A percentile compares a stretch with the other conserved stretches of the same genome.
phyloP scores from a whole-genome alignment of 768 basidiomycete genomes.

The Russula brevipes region DNA sequence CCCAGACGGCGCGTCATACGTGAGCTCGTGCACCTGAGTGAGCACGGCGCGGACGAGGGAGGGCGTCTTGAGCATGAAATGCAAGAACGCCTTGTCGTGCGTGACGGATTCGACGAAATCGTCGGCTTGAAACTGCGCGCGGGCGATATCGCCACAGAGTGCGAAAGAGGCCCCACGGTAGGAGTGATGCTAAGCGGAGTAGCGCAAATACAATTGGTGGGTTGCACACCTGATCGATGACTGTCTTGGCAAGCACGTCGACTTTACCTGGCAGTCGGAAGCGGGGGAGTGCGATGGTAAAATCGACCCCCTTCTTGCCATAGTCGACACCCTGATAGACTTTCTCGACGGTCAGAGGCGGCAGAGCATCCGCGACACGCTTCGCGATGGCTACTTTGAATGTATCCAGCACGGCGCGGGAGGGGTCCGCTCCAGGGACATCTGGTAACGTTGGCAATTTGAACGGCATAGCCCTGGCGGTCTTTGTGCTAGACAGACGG shows the following conservation, averaged over 20 bases:
- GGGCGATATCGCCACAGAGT: background rate
- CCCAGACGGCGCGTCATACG: slow-evolving; percentile 53
- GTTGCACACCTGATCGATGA: slow-evolving; percentile 57
- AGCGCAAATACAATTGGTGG: too few relatives aligned
- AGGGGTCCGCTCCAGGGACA: slow-evolving; percentile 52
- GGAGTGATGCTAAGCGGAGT: background rate
- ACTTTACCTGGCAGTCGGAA: slow-evolving; percentile 82
- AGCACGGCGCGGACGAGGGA: slow-evolving; percentile 65
- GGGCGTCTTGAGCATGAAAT: slow-evolving; percentile 65
- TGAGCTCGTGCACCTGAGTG: slow-evolving; percentile 67
- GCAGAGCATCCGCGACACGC: slow-evolving; percentile 59
- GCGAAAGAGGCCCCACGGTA: background rate
- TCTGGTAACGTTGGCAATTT: slow-evolving; percentile 37
- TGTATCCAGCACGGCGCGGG: slow-evolving; percentile 61
- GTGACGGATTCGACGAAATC: slow-evolving; percentile 68
- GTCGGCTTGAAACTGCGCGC: slow-evolving; percentile 72
- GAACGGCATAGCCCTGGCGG: slow-evolving; percentile 5
- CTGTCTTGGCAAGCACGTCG: slow-evolving; percentile 67
- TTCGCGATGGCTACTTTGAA: slow-evolving; percentile 81
- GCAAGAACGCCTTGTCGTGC: slow-evolving; percentile 75
- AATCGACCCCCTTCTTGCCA: slow-evolving; percentile 92
- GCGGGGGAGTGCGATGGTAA: slow-evolving; percentile 86
- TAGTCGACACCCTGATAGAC: slow-evolving; percentile 83
- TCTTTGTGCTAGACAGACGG: background rate
- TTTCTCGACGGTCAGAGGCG: slow-evolving; percentile 62